A percentile compares a stretch with the other conserved stretches of the same genome.
Conservation (phyloP, 768 basidiomycete species). For the Neoboletus subvelutipes region DNA sequence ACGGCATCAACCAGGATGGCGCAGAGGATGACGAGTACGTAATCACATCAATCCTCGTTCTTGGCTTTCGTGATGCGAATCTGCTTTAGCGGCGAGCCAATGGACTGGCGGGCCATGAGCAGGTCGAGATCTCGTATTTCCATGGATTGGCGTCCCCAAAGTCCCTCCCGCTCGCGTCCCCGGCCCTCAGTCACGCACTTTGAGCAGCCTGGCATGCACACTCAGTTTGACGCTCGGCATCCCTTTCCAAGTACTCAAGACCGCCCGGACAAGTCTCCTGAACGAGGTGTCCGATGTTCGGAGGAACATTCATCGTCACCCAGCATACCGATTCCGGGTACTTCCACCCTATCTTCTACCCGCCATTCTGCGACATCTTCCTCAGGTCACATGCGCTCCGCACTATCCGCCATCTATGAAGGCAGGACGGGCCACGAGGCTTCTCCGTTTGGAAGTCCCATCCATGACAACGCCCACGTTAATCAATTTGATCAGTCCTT, state of each 20-base stretch:
- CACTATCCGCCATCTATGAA: slow-evolving; percentile 50
- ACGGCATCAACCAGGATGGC: slow-evolving; percentile 69
- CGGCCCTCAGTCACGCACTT: slow-evolving; percentile 52
- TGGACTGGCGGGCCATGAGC: slow-evolving; percentile 95
- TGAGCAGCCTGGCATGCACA: slow-evolving; percentile 41
- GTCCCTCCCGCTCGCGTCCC: slow-evolving; percentile 76
- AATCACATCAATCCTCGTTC: slow-evolving; percentile 21
- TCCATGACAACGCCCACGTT: slow-evolving; percentile 28
- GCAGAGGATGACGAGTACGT: slow-evolving; percentile 76
- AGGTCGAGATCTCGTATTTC: slow-evolving; percentile 86
- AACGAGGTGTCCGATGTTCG: slow-evolving; percentile 24
- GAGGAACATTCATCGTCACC: slow-evolving; percentile 26
- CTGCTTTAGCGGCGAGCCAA: slow-evolving; percentile 50
- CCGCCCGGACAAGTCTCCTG: slow-evolving; percentile 29
- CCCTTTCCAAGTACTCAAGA: slow-evolving; percentile 40
- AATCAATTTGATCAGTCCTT: slow-evolving; percentile 40
- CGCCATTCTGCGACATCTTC: slow-evolving; percentile 49
- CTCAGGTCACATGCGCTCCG: slow-evolving; percentile 37
- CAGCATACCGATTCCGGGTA: slow-evolving; percentile 40
- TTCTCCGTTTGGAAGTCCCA: slow-evolving; percentile 38
- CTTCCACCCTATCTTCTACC: slow-evolving; percentile 44
- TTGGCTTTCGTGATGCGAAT: slow-evolving; percentile 27
- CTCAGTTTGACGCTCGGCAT: slow-evolving; percentile 43
- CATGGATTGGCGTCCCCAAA: slow-evolving; percentile 87
- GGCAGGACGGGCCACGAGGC: slow-evolving; percentile 37